These are phyloP conservation scores for Typha latifolia DNA, from an alignment of 176 grass and related monocot genomes.

Conservation along the genomic window DNA sequence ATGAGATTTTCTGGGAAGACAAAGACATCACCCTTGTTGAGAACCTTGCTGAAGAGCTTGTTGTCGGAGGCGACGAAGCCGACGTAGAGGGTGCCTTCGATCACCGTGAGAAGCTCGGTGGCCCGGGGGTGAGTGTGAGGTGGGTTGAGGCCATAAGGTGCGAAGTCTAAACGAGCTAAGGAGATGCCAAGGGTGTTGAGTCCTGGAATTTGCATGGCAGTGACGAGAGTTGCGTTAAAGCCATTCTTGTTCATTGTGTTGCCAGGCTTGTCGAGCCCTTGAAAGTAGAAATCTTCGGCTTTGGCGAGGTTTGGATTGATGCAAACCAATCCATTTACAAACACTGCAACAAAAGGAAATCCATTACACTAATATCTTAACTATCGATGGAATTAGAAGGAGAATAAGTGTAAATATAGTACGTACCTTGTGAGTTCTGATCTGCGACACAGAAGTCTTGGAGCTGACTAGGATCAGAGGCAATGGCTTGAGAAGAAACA, in stretches of 20 bases:
- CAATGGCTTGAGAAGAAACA: constrained; percentile 23
- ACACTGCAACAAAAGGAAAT: constrained; percentile 25
- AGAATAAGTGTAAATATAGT: background rate
- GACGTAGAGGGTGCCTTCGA: constrained; percentile 40
- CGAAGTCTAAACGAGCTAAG: constrained; percentile 47
- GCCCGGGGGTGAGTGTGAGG: constrained; percentile 57
- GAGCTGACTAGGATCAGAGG: constrained; percentile 41
- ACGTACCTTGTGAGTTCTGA: constrained; percentile 26
- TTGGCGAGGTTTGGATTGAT: constrained; percentile 45
- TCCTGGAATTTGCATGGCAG: constrained; percentile 29
- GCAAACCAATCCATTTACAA: constrained; percentile 80
- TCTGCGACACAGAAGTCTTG: constrained; percentile 80
- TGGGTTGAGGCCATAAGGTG: constrained; percentile 46
- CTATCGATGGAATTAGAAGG: background rate
- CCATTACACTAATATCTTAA: background rate
- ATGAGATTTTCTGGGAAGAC: constrained; percentile 29
- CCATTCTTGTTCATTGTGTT: constrained; percentile 45
- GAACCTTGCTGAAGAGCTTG: constrained; percentile 37
- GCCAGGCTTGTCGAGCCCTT: constrained; percentile 21
- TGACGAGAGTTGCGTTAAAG: constrained; percentile 14
- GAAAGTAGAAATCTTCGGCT: constrained; percentile 47
- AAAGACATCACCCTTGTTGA: constrained; percentile 34
- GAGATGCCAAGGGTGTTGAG: constrained; percentile 76
- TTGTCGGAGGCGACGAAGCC: constrained; percentile 63
- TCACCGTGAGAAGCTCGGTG: constrained; percentile 45